Evolutionary conservation across 2,329 filamentous ascomycete genomes (phyloP), one percentile per base, ranked within the genome.

Genomic region (Stachybotrys chartarum): DNA sequence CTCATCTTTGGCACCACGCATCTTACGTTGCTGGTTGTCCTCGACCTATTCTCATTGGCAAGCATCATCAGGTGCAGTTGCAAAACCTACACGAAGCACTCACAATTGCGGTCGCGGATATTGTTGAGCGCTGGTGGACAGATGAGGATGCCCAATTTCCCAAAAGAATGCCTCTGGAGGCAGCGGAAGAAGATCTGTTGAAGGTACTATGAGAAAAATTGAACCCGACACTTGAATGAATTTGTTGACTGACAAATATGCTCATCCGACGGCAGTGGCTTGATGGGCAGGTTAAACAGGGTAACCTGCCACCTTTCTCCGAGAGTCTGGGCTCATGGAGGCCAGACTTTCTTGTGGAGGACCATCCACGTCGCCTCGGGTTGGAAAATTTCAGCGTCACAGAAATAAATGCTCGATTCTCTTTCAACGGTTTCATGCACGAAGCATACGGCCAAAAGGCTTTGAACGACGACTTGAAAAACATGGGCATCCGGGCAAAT

Each of bases 321-420:
- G 51, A 59, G 3, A 59, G 64, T 50, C 53, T 57, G 35, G 70
- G 69, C 3, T 72, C 70, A 1, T 74, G 71, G 68, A 63, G 73
- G 16, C 73, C 73, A 7, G 72, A 74, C 50, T 74, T 74, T 51
- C 57, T 75, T 1, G 63, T 75, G 1, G 70, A 71, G 30, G 60
- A 69, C 3, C 50, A 63, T 16, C 35, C 54, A 1, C 54, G 39
- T 3, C 45, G 50, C 1, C 44, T 55, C 1, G 56, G 52, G 16
- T 16, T 54, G 16, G 65, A 71, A 39, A 62, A 60, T 14, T 70
- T 64, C 30, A 55, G 64, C 7, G 67, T 75, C 6, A 72, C 71
- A 3, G 73, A 75, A 24, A 74, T 75, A 42, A 75, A 75, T 51
- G 72, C 70, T 1, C 66, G 73, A 0, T 75, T 75, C 52, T 62